Percentiles rank a stretch among this genome's conserved stretches.
Conservation (phyloP, 1,284 basidiomycete species). For the Rhodofomes roseus region DNA sequence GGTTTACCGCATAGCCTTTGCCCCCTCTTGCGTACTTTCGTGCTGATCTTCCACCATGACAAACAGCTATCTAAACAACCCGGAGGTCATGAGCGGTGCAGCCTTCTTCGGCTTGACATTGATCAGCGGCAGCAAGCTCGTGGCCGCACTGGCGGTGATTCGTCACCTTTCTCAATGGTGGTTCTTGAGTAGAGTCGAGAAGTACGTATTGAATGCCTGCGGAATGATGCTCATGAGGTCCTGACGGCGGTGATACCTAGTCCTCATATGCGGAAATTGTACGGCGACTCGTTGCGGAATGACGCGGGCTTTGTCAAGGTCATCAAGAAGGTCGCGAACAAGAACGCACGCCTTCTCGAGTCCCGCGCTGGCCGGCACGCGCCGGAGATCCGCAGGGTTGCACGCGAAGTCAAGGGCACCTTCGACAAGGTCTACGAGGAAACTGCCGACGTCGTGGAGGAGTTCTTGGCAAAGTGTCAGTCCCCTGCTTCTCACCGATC, state of each 20-base stretch:
- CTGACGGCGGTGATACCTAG: constrained; percentile 36
- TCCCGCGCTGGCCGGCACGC: constrained; percentile 65
- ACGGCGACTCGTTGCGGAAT: constrained; percentile 88
- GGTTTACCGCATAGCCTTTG: not conserved
- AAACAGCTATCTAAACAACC: constrained; percentile 85
- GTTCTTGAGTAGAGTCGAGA: constrained; percentile 87
- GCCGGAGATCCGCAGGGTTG: constrained; percentile 75
- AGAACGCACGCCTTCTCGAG: constrained; percentile 73
- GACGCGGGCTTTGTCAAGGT: constrained; percentile 98
- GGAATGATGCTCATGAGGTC: constrained; percentile 1
- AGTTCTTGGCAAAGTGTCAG: constrained; percentile 87
- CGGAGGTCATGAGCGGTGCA: constrained; percentile 93
- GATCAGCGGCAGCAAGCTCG: constrained; percentile 86
- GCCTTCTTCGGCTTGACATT: constrained; percentile 93
- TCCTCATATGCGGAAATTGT: constrained; percentile 96
- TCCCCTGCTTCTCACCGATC: constrained; percentile 4
- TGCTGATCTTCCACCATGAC: not conserved
- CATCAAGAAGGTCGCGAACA: constrained; percentile 85
- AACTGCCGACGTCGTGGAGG: constrained; percentile 86
- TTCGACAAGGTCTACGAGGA: constrained; percentile 95
- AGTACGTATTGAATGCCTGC: constrained; percentile 47
- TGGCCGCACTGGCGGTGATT: constrained; percentile 81
- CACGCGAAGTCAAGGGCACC: constrained; percentile 87
- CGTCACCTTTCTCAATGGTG: constrained; percentile 87
- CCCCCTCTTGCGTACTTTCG: not conserved